Conservation (phyloP, 345 rosid species). For the Odontarrhena argentea region DNA sequence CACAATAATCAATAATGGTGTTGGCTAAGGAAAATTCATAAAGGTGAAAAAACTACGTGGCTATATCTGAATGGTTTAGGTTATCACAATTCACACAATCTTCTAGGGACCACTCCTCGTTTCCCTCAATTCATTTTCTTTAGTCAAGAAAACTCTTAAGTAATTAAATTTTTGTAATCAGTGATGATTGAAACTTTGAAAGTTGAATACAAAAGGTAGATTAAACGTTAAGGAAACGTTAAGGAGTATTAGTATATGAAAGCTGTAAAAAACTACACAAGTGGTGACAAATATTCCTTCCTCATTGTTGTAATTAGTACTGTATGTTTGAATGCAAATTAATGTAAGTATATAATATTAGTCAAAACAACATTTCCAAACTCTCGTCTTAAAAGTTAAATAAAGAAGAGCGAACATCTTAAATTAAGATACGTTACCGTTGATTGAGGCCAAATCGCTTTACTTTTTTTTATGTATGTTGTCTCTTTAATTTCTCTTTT, state of each 20-base stretch:
- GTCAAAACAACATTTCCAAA: conserved; percentile 21
- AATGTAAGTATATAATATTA: background rate
- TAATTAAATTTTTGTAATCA: background rate
- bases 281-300: conserved; percentile 16
- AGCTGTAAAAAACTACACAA: background rate
- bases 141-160: background rate
- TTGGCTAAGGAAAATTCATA: conserved; percentile 35
- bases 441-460: conserved; percentile 43
- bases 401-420: conserved; percentile 32
- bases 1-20: conserved; percentile 22
- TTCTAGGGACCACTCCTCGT: conserved; percentile 27
- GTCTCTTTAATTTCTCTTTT: conserved; percentile 24
- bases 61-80: conserved; percentile 15
- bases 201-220: conserved; percentile 8
- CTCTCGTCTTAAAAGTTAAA: conserved; percentile 28
- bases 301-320: background rate
- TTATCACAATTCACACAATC: conserved; percentile 23
- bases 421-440: conserved; percentile 41
- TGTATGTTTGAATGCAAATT: too few species aligned
- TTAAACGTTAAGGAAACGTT: conserved; percentile 36
- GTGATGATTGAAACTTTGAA: conserved; percentile 2
- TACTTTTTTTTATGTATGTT: conserved; percentile 9
- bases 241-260: too few species aligned
- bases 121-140: background rate
- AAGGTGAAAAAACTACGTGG: conserved; percentile 24